Evolutionary conservation across 1,284 basidiomycete species (phyloP), one percentile per base, ranked within the genome.

Genomic region (Ustanciosporium gigantosporum): DNA sequence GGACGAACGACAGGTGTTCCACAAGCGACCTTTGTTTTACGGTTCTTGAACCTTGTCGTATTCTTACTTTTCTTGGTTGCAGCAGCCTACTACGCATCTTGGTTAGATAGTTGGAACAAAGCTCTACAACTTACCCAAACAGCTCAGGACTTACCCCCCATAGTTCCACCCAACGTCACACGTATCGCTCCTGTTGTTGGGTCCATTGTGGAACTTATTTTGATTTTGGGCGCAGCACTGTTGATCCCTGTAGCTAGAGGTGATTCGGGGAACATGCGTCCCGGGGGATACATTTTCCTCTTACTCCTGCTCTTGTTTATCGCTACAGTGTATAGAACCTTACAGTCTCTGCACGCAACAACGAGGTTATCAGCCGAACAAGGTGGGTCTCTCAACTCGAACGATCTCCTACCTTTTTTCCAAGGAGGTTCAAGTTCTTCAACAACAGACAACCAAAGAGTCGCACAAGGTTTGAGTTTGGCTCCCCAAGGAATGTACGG

Each of bases 401-500:
- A 44, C 39, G 52, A 60, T 21, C 46, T 61, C 2, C 46, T 60
- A 9, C 61, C 61, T 19, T 62, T 66, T 49, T 66, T 66, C 46
- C 45, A 59, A 31, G 51, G 56, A n/a, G 42, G 46, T 3, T 44
- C 44, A 4, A 41, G 25, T 20, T 52, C 52, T 9, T 48, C 45
- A 4, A n/a, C n/a, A n/a, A n/a, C n/a, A n/a, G 44, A 51, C 31
- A 49, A 56, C 25, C 32, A 46, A 14, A 9, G 58, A 0, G 62
- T 56, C 2, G 62, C 52, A 0, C 42, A 61, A 17, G 59, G 59
- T 3, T 36, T 56, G 15, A 35, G 32, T 5, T 16, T 68, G 2
- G 66, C 62, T 1, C 62, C 66, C 0, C 62, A 61, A 25, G 66
- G 66, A 14, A 68, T 68, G 66, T 68, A 68, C 44, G 58, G 53